Conservation (phyloP, 768 basidiomycete genomes). For the Sistotremastrum suecicum region DNA sequence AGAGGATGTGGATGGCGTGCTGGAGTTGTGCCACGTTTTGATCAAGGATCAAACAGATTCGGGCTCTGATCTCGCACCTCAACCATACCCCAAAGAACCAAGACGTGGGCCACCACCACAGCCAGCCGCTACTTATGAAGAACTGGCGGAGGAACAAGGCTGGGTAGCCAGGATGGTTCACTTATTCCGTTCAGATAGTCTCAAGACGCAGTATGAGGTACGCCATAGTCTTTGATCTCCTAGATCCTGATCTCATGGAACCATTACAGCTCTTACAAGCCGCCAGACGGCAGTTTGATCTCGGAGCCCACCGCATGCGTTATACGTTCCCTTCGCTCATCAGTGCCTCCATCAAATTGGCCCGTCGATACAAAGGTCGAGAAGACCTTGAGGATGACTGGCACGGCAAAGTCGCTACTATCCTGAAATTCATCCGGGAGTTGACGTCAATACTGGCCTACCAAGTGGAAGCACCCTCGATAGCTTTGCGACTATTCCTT, state of each 20-base stretch:
- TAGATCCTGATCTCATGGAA: not conserved
- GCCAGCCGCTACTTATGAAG: conserved; percentile 47
- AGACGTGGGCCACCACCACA: conserved; percentile 9
- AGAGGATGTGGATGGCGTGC: conserved; percentile 87
- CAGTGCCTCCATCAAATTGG: conserved; percentile 84
- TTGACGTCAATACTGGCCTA: conserved; percentile 86
- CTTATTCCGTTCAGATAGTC: conserved; percentile 75
- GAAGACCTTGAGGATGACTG: conserved; percentile 75
- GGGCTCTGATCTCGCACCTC: conserved; percentile 8
- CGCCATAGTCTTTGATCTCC: conserved; percentile 10
- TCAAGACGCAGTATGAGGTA: conserved; percentile 85
- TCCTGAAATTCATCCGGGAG: conserved; percentile 92
- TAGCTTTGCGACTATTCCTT: conserved; percentile 88
- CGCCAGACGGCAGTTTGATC: conserved; percentile 78
- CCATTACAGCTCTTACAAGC: conserved; percentile 66
- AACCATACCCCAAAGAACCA: not conserved
- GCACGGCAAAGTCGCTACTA: conserved; percentile 69
- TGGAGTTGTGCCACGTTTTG: conserved; percentile 85
- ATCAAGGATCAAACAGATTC: conserved; percentile 73
- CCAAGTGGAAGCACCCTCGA: conserved; percentile 84
- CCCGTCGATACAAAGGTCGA: conserved; percentile 76
- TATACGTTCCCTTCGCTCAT: conserved; percentile 96
- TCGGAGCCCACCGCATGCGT: conserved; percentile 89
- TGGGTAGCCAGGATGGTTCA: conserved; percentile 99
- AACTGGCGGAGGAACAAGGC: conserved; percentile 95